phyloP scores from a whole-genome alignment of 116 monocot species.

The Posidonia oceanica region DNA sequence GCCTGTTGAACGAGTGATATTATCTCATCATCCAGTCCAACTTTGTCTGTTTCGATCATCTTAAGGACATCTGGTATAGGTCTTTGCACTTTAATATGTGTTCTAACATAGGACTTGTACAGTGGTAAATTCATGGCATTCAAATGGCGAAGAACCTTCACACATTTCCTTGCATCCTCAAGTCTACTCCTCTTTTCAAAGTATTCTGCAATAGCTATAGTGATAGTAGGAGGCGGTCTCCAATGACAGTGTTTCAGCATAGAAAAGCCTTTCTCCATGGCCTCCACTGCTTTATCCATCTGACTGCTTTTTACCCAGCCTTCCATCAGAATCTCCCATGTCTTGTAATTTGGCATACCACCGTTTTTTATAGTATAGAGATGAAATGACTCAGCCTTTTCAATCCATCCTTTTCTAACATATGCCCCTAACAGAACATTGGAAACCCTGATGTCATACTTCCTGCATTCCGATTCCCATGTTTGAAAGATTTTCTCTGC shows the following conservation, averaged over 20 bases:
- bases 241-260: constrained; percentile 48
- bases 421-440: constrained; percentile 76
- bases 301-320: constrained; percentile 49
- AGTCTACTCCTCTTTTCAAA: constrained; percentile 30
- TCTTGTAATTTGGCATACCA: constrained; percentile 68
- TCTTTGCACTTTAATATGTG: constrained; percentile 26
- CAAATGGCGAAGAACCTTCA: constrained; percentile 36
- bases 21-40: constrained; percentile 12
- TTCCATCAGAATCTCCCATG: constrained; percentile 88
- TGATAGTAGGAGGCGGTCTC: constrained; percentile 30
- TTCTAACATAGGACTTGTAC: constrained; percentile 64
- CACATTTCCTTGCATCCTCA: constrained; percentile 24
- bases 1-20: constrained; percentile 9
- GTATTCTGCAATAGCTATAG: constrained; percentile 39
- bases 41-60: constrained; percentile 12
- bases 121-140: constrained; percentile 42
- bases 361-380: constrained; percentile 40
- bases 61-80: constrained; percentile 11
- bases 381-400: constrained; percentile 57
- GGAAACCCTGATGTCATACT: constrained; percentile 64
- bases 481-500: constrained; percentile 46
- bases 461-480: constrained; percentile 61
- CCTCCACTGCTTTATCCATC: constrained; percentile 60
- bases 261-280: constrained; percentile 54
- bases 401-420: constrained; percentile 60